These are phyloP conservation scores for Tetrapisispora iriomotensis DNA, from an alignment of 805 yeast species.

Conservation along the genomic window DNA sequence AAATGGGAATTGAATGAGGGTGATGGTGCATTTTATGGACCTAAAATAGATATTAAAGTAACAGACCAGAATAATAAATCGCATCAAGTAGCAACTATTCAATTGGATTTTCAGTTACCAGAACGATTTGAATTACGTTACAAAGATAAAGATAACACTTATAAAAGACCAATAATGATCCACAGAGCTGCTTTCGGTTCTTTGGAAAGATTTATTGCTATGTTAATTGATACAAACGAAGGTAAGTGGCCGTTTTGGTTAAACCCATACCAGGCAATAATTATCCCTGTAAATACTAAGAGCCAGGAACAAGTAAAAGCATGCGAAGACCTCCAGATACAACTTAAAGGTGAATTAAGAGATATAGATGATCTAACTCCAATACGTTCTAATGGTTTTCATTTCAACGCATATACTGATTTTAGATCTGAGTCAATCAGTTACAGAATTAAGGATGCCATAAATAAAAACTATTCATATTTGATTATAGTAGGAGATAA, in stretches of 20 bases:
- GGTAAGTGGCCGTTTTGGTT: constrained; percentile 99
- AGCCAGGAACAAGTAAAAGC: constrained; percentile 37
- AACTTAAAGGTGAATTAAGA: constrained; percentile 39
- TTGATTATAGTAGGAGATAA: constrained; percentile 81
- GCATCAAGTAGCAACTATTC: constrained; percentile 94
- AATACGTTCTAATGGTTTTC: constrained; percentile 46
- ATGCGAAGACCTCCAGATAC: constrained; percentile 39
- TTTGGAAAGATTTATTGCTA: constrained; percentile 83
- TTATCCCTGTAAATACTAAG: constrained; percentile 66
- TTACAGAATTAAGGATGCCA: constrained; percentile 68
- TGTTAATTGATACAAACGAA: constrained; percentile 76
- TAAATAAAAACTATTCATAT: constrained; percentile 63
- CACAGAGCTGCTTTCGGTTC: constrained; percentile 96
- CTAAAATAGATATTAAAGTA: constrained; percentile 81
- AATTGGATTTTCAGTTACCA: constrained; percentile 91
- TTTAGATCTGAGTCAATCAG: constrained; percentile 70
- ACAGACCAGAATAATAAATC: constrained; percentile 70
- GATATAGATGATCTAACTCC: constrained; percentile 28
- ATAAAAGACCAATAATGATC: constrained; percentile 78
- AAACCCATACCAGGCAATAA: constrained; percentile 79
- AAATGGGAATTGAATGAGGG: constrained; percentile 71
- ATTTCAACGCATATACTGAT: constrained; percentile 70
- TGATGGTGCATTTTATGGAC: constrained; percentile 97
- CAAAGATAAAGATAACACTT: constrained; percentile 41
- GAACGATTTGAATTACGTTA: constrained; percentile 68